Evolutionary conservation across 164 flowering plant genomes (phyloP), one percentile per base, ranked within the genome.

Genomic region (Umbilicus rupestris): DNA sequence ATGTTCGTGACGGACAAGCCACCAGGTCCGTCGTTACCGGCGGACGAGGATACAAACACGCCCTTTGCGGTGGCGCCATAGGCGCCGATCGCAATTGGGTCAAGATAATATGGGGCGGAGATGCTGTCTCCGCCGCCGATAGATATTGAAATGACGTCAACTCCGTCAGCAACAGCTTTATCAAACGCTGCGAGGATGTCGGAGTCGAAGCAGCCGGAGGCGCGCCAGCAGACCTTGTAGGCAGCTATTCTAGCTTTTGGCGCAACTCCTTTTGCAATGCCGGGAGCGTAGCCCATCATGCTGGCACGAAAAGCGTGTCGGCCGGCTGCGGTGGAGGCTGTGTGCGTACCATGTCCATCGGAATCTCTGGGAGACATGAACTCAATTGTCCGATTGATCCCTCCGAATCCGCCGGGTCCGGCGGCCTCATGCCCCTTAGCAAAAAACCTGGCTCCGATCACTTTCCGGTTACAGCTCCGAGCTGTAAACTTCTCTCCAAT

Each of bases 311-410:
- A 89, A 0, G 86, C 66, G 71, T 87, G 69, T 19, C 97, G 63
- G 0, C 98, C 98, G 0, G 96, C 98, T 1, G 97, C 95, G 0
- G 98, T 94, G 0, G 97, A 90, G 0, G 97, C 98, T 0, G 98
- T 94, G 78, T 94, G 98, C 7, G 98, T 90, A 3, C 98, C 98
- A 42, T 94, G 98, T 0, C 98, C 98, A 62, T 94, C 98, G 1
- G 97, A 92, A 24, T 94, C 98, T 60, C 97, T 70, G 28, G 97
- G 90, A 0, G 98, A 94, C 3, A 75, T 75, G 69, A 80, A 94
- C 78, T 94, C 98, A 0, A 78, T 66, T 1, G 90, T 81, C 4
- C 69, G 68, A 33, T 89, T 88, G 26, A 84, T 69, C 0, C 73
- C 74, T 0, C 77, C 78, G n/a, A 63, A 14, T 2, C 80, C 82